phyloP scores from a whole-genome alignment of 2,329 filamentous ascomycete species.

The Aspergillus pseudonomiae region DNA sequence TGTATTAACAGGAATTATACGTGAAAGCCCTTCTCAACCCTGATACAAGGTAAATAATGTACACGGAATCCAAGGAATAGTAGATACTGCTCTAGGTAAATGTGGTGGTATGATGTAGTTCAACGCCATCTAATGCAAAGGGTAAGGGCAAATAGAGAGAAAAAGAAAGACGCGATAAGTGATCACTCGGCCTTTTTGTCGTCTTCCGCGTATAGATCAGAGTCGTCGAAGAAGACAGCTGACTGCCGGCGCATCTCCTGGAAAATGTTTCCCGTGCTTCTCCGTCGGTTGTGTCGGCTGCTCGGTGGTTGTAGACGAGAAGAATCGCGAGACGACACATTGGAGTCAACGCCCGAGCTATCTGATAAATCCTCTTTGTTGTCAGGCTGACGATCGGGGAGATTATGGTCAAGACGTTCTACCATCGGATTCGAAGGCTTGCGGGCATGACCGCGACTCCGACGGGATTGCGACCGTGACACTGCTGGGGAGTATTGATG shows the following conservation, averaged over 20 bases:
- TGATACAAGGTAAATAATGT: neutral
- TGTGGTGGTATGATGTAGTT: neutral
- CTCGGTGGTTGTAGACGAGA: constrained; percentile 27
- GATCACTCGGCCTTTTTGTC: constrained; percentile 11
- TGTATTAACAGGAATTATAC: neutral
- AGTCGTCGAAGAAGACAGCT: constrained; percentile 51
- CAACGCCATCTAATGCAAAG: neutral
- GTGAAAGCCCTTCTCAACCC: neutral
- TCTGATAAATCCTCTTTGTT: constrained; percentile 20
- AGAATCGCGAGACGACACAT: constrained; percentile 16
- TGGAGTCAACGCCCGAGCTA: constrained; percentile 25
- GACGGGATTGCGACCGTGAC: constrained; percentile 33
- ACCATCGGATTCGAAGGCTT: constrained; percentile 24
- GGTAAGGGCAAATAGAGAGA: neutral
- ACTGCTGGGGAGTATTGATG: constrained; percentile 32
- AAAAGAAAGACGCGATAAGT: neutral
- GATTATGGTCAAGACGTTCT: constrained; percentile 31
- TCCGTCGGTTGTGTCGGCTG: constrained; percentile 18
- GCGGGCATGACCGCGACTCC: constrained; percentile 25
- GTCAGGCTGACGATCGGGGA: constrained; percentile 29
- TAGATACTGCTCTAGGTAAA: neutral
- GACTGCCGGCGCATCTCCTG: constrained; percentile 51
- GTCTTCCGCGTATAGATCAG: constrained; percentile 37
- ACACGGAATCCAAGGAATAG: neutral
- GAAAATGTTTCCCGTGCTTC: constrained; percentile 41